Evolutionary conservation across 345 rosid genomes (phyloP).

Genomic region (Fremontodendron californicum): DNA sequence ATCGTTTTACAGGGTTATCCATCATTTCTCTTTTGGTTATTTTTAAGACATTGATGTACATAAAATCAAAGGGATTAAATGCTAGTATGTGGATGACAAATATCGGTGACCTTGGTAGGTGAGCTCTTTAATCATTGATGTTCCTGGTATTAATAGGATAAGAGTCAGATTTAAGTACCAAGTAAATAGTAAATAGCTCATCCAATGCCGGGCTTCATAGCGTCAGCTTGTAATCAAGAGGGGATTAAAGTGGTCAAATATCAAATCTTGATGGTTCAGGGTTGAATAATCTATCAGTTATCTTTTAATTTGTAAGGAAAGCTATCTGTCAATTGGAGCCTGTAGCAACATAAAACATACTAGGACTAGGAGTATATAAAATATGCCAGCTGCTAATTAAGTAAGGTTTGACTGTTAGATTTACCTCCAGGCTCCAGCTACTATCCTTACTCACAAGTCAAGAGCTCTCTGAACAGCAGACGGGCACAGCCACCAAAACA

Average conservation of each 20-base stretch:
- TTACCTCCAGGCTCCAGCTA: too few species aligned
- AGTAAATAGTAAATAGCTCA: background rate
- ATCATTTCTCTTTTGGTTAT: background rate
- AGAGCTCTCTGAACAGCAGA: constrained; percentile 22
- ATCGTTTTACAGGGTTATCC: background rate
- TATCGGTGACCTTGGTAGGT: too few species aligned
- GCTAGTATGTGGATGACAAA: too few species aligned
- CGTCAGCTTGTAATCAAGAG: too few species aligned
- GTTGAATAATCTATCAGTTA: too few species aligned
- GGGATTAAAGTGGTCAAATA: too few species aligned
- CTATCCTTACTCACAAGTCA: constrained; percentile 17
- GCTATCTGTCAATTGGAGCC: background rate
- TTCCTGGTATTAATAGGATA: background rate
- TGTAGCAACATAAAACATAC: too few species aligned
- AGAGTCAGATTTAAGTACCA: background rate
- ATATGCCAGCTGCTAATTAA: background rate
- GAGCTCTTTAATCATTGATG: background rate
- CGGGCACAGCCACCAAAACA: constrained; percentile 2
- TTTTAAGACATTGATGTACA: background rate
- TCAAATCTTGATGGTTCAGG: too few species aligned
- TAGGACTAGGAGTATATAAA: too few species aligned
- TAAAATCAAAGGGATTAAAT: background rate
- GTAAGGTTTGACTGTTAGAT: constrained; percentile 24
- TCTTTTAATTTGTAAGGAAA: background rate
- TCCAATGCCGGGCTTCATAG: background rate